These are phyloP conservation scores for Megacollybia marginata DNA, from an alignment of 768 basidiomycete genomes.

Conservation along the genomic window DNA sequence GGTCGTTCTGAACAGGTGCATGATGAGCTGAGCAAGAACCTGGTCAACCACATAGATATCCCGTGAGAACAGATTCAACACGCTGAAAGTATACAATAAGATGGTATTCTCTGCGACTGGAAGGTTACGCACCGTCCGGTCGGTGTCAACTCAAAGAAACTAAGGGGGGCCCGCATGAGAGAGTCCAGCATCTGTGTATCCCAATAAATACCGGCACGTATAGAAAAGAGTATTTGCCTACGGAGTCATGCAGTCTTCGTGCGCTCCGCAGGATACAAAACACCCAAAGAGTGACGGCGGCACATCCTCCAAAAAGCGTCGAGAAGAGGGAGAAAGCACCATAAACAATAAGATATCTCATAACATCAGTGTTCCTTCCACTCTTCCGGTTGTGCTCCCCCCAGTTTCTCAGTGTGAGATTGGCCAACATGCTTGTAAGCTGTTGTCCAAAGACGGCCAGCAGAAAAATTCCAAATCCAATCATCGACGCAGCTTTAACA, in stretches of 20 bases:
- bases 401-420: slow-evolving; percentile 71
- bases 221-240: slow-evolving; percentile 23
- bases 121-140: slow-evolving; percentile 54
- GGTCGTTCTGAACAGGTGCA: slow-evolving; percentile 59
- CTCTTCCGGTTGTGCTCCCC: slow-evolving; percentile 65
- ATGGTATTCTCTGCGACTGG: background rate
- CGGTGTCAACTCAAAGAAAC: slow-evolving; percentile 88
- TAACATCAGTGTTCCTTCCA: slow-evolving; percentile 52
- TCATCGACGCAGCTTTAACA: slow-evolving; percentile 68
- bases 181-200: slow-evolving; percentile 61
- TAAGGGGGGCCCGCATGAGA: slow-evolving; percentile 75
- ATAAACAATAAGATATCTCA: slow-evolving; percentile 55
- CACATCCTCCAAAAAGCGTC: slow-evolving; percentile 43
- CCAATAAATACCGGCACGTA: background rate
- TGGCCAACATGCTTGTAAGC: slow-evolving; percentile 49
- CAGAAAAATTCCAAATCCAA: slow-evolving; percentile 62
- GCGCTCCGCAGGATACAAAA: slow-evolving; percentile 71
- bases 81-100: slow-evolving; percentile 30
- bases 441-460: slow-evolving; percentile 51
- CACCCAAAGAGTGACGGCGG: slow-evolving; percentile 68
- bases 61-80: slow-evolving; percentile 86
- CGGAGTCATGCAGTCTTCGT: slow-evolving; percentile 67
- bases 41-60: slow-evolving; percentile 87
- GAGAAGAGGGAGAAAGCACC: slow-evolving; percentile 60
- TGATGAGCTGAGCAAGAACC: slow-evolving; percentile 70